phyloP scores from a whole-genome alignment of 805 yeast genomes.

The Monosporozyma siamensis region DNA sequence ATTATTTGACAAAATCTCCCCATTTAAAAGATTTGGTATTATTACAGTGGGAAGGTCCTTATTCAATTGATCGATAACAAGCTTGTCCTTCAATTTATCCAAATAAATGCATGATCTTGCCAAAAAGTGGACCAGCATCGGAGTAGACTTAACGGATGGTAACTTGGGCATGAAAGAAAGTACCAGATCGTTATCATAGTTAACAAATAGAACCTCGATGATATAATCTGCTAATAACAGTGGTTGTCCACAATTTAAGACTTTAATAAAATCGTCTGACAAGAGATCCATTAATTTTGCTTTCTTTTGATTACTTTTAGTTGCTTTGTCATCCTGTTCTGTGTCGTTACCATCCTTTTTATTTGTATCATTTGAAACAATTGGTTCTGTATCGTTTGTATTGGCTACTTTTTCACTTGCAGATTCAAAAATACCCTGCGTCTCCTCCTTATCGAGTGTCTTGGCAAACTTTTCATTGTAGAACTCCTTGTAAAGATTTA shows the following conservation, averaged over 20 bases:
- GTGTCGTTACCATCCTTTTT: background rate
- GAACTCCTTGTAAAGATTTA: slow-evolving; percentile 27
- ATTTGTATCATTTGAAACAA: background rate
- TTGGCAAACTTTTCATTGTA: slow-evolving; percentile 23
- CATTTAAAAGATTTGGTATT: slow-evolving; percentile 17
- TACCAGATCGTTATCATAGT: slow-evolving; percentile 23
- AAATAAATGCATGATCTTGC: slow-evolving; percentile 22
- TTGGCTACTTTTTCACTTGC: slow-evolving; percentile 1
- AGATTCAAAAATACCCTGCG: background rate
- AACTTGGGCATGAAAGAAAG: slow-evolving; percentile 19
- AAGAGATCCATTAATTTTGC: background rate
- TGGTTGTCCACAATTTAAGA: slow-evolving; percentile 14
- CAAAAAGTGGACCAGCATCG: slow-evolving; percentile 21
- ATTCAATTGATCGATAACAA: slow-evolving; percentile 23
- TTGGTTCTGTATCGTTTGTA: slow-evolving; percentile 4
- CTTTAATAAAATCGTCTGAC: slow-evolving; percentile 16
- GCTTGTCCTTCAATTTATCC: slow-evolving; percentile 20
- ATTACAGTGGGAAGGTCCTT: slow-evolving; percentile 19
- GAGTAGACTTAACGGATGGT: slow-evolving; percentile 9
- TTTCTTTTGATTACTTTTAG: background rate
- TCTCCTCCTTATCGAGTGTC: slow-evolving; percentile 13
- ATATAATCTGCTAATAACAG: slow-evolving; percentile 22
- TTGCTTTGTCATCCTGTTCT: background rate
- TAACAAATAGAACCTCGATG: slow-evolving; percentile 23
- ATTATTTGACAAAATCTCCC: background rate